Percentiles rank a stretch among this genome's conserved stretches.
These are phyloP conservation scores for Orbilia ellipsospora DNA, from an alignment of 2,329 filamentous ascomycete species.

Conservation along the genomic window DNA sequence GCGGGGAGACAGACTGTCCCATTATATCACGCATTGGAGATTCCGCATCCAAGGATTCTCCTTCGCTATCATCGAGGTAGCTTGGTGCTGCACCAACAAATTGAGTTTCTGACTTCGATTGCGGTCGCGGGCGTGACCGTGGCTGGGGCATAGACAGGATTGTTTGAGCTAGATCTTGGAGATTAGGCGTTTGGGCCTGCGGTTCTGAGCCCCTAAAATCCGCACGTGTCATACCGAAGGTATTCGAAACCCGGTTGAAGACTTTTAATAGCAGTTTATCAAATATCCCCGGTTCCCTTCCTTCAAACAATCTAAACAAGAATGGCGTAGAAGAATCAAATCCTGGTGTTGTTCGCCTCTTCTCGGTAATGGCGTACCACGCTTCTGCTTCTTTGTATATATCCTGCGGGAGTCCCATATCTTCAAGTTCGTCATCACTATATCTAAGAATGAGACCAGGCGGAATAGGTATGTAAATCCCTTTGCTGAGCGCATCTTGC, in stretches of 20 bases:
- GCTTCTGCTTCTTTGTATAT: neutral
- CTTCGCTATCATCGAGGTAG: neutral
- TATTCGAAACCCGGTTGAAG: neutral
- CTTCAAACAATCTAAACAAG: slow-evolving; percentile 19
- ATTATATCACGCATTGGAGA: too few relatives aligned
- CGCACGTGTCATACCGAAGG: neutral
- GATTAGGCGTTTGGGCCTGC: neutral
- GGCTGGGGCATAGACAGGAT: neutral
- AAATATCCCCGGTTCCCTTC: slow-evolving; percentile 3
- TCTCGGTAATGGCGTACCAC: neutral
- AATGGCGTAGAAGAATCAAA: neutral
- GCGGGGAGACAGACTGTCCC: too few relatives aligned
- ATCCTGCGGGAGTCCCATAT: slow-evolving; percentile 17
- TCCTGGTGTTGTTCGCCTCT: neutral
- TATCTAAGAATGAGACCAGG: slow-evolving; percentile 18
- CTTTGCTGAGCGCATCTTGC: neutral
- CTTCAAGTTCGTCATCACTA: slow-evolving; percentile 12
- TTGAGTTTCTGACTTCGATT: neutral
- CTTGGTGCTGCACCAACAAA: neutral
- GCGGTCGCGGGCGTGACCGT: neutral
- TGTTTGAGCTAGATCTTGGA: neutral
- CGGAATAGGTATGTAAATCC: slow-evolving; percentile 24
- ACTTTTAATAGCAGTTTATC: neutral
- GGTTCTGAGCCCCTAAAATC: neutral
- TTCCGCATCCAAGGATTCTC: neutral